These are phyloP conservation scores for Medicago ruthenica DNA, from an alignment of 306 rosid species.

Conservation along the genomic window DNA sequence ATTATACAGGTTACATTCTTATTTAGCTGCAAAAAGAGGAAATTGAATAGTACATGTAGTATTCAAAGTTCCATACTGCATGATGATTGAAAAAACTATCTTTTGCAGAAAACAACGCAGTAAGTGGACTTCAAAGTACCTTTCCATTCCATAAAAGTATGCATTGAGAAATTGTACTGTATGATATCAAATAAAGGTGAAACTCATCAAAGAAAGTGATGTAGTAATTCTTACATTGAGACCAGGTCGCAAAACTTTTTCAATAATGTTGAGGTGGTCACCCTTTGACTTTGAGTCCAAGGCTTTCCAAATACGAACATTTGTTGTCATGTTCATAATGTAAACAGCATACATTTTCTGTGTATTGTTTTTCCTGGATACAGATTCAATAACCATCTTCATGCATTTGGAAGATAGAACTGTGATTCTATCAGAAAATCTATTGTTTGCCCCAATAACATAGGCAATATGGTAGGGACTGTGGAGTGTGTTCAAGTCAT, in stretches of 20 bases:
- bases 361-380: no score
- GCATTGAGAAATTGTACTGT: neutral
- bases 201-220: no score
- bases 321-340: conserved; percentile 41
- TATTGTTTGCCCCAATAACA: neutral
- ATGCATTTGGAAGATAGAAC: conserved; percentile 6
- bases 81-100: neutral
- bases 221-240: no score
- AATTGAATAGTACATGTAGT: neutral
- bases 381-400: neutral
- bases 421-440: neutral
- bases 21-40: neutral
- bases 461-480: conserved; percentile 42
- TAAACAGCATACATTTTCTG: conserved; percentile 26
- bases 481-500: neutral
- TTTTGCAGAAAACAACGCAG: neutral
- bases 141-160: no score
- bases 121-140: no score
- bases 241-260: neutral
- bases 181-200: no score
- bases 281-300: conserved; percentile 33
- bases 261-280: conserved; percentile 31
- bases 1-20: neutral
- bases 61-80: no score
- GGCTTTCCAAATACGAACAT: conserved; percentile 43